Base-by-base conservation (phyloP, 116 monocot genomes). In the Zostera marina region DNA sequence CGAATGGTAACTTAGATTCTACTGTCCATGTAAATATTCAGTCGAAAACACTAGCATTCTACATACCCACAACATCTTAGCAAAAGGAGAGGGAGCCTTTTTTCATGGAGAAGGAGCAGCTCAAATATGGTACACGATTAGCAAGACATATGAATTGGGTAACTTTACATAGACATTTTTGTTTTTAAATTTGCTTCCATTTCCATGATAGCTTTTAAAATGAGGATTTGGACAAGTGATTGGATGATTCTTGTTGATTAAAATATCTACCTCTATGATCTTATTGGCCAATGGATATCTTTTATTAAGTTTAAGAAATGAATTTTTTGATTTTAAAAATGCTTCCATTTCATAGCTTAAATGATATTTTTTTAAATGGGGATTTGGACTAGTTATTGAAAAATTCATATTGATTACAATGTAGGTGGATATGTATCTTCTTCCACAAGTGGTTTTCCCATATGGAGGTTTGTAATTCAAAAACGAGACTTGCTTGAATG, bases 401-500 rank as follows among this genome's bases (percentile, higher is more conserved):
- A 3, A 5, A 32, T 32, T 16, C 41, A 12, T 42, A 10, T 44
- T n/a, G 15, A 42, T 23, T 10, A 22, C 5, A 3, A 47, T 66
- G 68, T 72, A 96, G 96, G 96, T 89, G 54, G 89, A 96, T 71
- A 45, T 89, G 44, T 96, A 85, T 72, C 71, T 96, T 22, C 77
- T 96, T 23, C 89, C 88, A 6, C 96, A 96, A 66, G 72, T 69
- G 54, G 85, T 82, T 60, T 96, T 96, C 60, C 96, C 96, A 14
- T 72, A 89, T 1, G 94, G 94, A 58, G 88, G 88, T 9, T 66
- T 94, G 61, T 88, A 88, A 65, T 94, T 94, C 73, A 88, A 81
- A 53, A 94, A 94, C 67, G 70, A 75, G 61, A 85, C 82, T n/a
- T 94, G 94, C 85, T 84, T 80, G 19, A 61, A 74, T 56, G 88